These are phyloP conservation scores for Tympanopsis confertula DNA, from an alignment of 2,329 filamentous ascomycete species.

Conservation along the genomic window DNA sequence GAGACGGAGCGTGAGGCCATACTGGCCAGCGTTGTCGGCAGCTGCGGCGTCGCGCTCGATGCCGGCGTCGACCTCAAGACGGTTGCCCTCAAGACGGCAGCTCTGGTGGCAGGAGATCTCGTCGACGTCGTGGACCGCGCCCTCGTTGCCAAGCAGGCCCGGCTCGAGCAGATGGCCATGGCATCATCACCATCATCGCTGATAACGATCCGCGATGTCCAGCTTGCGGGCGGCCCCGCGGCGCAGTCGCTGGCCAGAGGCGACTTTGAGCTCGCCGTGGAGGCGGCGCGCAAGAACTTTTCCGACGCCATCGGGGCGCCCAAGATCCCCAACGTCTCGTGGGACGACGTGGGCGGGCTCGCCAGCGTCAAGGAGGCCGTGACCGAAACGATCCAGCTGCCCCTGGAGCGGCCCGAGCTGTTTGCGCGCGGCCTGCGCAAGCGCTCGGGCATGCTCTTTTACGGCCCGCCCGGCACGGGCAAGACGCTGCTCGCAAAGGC, in stretches of 20 bases:
- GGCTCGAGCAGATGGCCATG: conserved; percentile 62
- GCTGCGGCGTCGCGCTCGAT: conserved; percentile 65
- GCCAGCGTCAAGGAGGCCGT: conserved; percentile 94
- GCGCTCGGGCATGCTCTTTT: conserved; percentile 83
- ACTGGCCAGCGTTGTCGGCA: conserved; percentile 64
- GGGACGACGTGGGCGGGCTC: conserved; percentile 90
- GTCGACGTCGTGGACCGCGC: conserved; percentile 91
- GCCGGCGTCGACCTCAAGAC: conserved; percentile 72
- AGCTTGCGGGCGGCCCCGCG: conserved; percentile 72
- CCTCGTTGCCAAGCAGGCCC: conserved; percentile 61
- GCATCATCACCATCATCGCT: conserved; percentile 21
- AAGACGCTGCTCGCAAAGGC: conserved; percentile 90
- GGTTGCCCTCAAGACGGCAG: conserved; percentile 88
- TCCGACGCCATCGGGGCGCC: conserved; percentile 93
- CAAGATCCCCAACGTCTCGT: conserved; percentile 93
- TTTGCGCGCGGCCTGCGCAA: conserved; percentile 99
- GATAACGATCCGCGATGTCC: conserved; percentile 67
- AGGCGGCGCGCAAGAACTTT: conserved; percentile 93
- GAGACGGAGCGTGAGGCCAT: conserved; percentile 87
- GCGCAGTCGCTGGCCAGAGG: conserved; percentile 67
- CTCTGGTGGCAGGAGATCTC: conserved; percentile 84
- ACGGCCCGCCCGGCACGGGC: conserved; percentile 80
- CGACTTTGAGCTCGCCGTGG: conserved; percentile 87
- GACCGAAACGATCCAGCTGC: conserved; percentile 89
- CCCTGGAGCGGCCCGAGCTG: conserved; percentile 78